Percentiles rank a stretch among this genome's conserved stretches.
Evolutionary conservation across 1,284 basidiomycete genomes (phyloP).

Genomic region (Athelia psychrophila): DNA sequence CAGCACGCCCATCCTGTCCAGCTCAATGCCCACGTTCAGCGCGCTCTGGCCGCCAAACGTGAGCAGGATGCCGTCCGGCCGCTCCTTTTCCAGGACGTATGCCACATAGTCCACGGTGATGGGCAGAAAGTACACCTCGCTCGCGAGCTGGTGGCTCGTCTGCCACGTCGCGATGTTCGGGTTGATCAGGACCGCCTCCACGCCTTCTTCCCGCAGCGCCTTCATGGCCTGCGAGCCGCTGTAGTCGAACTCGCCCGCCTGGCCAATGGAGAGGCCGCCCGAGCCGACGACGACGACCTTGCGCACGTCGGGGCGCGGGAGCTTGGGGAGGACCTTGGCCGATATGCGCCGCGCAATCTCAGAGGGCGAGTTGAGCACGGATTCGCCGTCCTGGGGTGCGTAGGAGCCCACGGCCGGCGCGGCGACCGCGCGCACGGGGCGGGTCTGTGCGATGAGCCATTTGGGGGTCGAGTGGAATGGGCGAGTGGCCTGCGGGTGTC

Average conservation of each 20-base stretch:
- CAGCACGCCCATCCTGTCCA: conserved; percentile 97
- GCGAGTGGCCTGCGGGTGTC: not conserved
- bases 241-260: conserved; percentile 99
- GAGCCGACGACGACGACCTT: conserved; percentile 97
- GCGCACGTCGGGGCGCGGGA: conserved; percentile 86
- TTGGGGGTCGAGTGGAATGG: not conserved
- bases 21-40: conserved; percentile 95
- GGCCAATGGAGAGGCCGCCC: conserved; percentile 96
- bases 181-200: conserved; percentile 95
- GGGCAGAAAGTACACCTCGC: conserved; percentile 97
- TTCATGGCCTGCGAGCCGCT: conserved; percentile 99
- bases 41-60: conserved; percentile 99
- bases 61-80: conserved; percentile 95
- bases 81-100: conserved; percentile 97
- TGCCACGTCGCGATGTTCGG: conserved; percentile 98
- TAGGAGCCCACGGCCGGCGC: conserved; percentile 79
- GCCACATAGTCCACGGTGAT: conserved; percentile 98
- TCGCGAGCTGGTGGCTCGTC: conserved; percentile 94
- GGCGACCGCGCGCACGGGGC: conserved; percentile 61
- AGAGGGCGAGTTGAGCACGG: conserved; percentile 88
- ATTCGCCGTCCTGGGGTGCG: conserved; percentile 66
- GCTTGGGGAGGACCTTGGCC: conserved; percentile 85
- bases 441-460: not conserved
- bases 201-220: conserved; percentile 93
- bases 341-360: conserved; percentile 90